phyloP scores from a whole-genome alignment of 495 filamentous ascomycete genomes.

The Wilcoxina mikolae region DNA sequence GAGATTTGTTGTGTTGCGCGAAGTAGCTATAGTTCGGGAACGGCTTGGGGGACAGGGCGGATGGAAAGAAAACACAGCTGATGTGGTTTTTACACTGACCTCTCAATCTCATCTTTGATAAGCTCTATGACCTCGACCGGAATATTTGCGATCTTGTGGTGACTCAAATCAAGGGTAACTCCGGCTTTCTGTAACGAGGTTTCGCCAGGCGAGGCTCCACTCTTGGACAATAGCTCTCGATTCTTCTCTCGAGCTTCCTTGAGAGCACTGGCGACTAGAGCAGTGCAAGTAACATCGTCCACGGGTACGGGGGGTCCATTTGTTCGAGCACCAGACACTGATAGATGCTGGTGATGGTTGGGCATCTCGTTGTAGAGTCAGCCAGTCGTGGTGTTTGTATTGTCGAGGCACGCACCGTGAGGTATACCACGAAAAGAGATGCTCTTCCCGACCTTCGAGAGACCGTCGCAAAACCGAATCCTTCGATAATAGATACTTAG shows the following conservation, averaged over 20 bases:
- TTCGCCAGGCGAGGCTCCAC: conserved; percentile 8
- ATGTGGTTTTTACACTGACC: conserved; percentile 39
- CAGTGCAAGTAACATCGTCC: conserved; percentile 22
- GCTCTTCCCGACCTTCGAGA: too few species aligned
- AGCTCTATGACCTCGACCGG: conserved; percentile 83
- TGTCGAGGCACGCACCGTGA: too few species aligned
- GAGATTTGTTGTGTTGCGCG: neutral
- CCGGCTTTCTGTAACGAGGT: conserved; percentile 20
- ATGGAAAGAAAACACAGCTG: neutral
- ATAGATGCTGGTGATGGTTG: conserved; percentile 4
- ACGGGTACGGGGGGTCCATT: conserved; percentile 17
- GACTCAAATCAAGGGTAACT: conserved; percentile 78
- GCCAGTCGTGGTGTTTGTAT: too few species aligned
- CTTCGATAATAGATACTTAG: too few species aligned
- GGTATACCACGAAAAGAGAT: too few species aligned
- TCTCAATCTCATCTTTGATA: conserved; percentile 82
- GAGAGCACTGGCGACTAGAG: conserved; percentile 20
- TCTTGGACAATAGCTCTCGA: conserved; percentile 3
- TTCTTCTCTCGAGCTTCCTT: conserved; percentile 12
- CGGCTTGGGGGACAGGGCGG: neutral
- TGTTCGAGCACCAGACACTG: neutral
- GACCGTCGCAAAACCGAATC: too few species aligned
- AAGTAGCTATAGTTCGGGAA: neutral
- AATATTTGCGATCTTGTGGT: conserved; percentile 62
- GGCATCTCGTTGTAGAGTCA: too few species aligned